Conservation (phyloP, 164 flowering plant genomes). For the Tinospora cordifolia region DNA sequence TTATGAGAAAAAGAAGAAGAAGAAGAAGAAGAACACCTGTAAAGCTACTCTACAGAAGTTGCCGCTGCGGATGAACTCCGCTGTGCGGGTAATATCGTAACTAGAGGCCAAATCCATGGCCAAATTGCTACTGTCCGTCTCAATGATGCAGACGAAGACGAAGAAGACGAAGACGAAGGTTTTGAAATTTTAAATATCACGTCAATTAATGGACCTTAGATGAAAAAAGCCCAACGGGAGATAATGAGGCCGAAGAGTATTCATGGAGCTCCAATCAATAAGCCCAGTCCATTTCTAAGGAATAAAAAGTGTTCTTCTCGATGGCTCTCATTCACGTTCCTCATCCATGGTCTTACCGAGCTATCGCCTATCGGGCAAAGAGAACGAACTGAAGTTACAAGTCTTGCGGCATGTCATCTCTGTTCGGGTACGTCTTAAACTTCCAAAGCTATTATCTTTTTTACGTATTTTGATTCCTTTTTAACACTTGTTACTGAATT, state of each 20-base stretch:
- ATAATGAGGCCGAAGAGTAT: no score
- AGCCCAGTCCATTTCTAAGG: no score
- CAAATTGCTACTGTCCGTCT: not conserved
- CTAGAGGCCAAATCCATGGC: slow-evolving; percentile 52
- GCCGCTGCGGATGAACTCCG: slow-evolving; percentile 42
- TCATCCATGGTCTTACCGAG: no score
- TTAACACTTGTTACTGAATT: not conserved
- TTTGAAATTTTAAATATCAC: not conserved
- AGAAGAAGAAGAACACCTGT: slow-evolving; percentile 38
- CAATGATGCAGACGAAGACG: not conserved
- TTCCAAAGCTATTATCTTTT: not conserved
- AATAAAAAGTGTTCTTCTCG: no score
- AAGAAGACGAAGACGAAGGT: not conserved
- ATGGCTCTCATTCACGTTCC: no score
- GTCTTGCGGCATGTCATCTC: not conserved
- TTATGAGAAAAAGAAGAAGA: not conserved
- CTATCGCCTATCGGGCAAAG: not conserved
- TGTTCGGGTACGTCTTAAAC: not conserved
- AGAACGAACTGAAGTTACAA: no score
- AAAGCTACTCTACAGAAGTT: slow-evolving; percentile 68
- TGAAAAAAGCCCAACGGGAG: not conserved
- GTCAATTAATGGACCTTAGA: no score
- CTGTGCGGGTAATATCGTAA: slow-evolving; percentile 61
- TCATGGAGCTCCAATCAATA: no score
- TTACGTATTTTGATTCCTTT: not conserved